A percentile compares a stretch with the other conserved stretches of the same genome.
Conservation (phyloP, 2,329 filamentous ascomycete species). For the Trichoderma endophyticum region DNA sequence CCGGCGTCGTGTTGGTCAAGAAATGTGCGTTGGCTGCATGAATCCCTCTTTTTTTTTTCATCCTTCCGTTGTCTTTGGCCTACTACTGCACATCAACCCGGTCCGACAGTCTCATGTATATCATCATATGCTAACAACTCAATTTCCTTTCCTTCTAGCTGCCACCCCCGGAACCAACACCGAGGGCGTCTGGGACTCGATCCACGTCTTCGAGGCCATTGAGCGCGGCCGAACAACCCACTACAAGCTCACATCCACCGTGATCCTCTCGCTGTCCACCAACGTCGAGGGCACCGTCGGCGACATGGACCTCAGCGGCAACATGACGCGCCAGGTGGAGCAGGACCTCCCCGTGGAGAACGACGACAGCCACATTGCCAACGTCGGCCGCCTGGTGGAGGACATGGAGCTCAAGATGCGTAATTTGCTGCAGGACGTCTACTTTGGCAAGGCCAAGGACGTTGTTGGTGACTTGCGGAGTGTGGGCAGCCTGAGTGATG, state of each 20-base stretch:
- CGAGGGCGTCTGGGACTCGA: conserved; percentile 91
- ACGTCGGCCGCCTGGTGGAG: conserved; percentile 90
- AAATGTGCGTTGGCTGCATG: conserved; percentile 60
- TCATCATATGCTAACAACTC: neutral
- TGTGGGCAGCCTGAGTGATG: conserved; percentile 77
- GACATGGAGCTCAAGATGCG: conserved; percentile 99
- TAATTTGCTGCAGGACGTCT: conserved; percentile 96
- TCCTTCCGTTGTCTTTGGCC: neutral
- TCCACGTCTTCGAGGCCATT: conserved; percentile 96
- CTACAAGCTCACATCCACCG: conserved; percentile 96
- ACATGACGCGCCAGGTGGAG: conserved; percentile 97
- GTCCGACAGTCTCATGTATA: neutral
- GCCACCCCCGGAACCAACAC: conserved; percentile 63
- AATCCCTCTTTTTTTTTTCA: neutral
- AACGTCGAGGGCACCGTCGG: conserved; percentile 57
- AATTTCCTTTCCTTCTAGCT: conserved; percentile 43
- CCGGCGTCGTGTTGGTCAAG: conserved; percentile 91
- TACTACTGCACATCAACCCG: neutral
- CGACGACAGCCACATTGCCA: conserved; percentile 91
- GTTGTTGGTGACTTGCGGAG: conserved; percentile 94
- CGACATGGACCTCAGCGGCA: conserved; percentile 87
- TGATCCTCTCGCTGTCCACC: conserved; percentile 83
- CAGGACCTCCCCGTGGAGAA: conserved; percentile 84
- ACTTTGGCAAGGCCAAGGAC: conserved; percentile 99
- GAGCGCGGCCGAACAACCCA: conserved; percentile 88